These are phyloP conservation scores for Geopyxis carbonaria DNA, from an alignment of 495 filamentous ascomycete species.

Conservation along the genomic window DNA sequence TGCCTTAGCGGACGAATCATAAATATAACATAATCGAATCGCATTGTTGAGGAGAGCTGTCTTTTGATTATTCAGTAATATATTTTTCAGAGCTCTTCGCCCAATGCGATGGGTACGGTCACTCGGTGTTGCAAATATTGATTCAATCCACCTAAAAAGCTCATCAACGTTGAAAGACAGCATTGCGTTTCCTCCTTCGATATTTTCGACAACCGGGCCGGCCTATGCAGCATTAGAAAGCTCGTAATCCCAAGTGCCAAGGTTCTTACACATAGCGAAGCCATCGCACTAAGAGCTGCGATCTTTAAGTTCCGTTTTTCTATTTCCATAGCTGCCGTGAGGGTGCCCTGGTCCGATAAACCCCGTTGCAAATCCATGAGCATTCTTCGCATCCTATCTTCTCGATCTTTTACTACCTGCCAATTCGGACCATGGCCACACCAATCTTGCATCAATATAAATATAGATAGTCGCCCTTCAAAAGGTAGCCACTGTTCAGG, in stretches of 20 bases:
- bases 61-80: constrained; percentile 78
- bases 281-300: constrained; percentile 89
- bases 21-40: constrained; percentile 73
- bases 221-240: constrained; percentile 32
- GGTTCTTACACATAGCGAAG: constrained; percentile 59
- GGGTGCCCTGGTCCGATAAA: constrained; percentile 38
- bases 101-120: constrained; percentile 89
- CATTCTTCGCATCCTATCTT: constrained; percentile 74
- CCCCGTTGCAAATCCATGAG: constrained; percentile 50
- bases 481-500: constrained; percentile 89
- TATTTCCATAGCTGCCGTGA: constrained; percentile 83
- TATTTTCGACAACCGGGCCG: constrained; percentile 75
- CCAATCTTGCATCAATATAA: constrained; percentile 97
- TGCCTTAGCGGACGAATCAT: constrained; percentile 48
- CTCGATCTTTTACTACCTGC: constrained; percentile 57
- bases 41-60: constrained; percentile 70
- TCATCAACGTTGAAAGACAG: constrained; percentile 81
- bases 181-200: constrained; percentile 45
- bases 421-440: constrained; percentile 94
- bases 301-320: constrained; percentile 83
- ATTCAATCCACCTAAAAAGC: constrained; percentile 86
- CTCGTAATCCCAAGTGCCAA: constrained; percentile 1
- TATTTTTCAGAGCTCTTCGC: constrained; percentile 70
- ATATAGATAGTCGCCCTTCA: constrained; percentile 80
- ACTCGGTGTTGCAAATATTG: constrained; percentile 76